phyloP scores from a whole-genome alignment of 2,329 filamentous ascomycete species.

The Cryphonectria radicalis region DNA sequence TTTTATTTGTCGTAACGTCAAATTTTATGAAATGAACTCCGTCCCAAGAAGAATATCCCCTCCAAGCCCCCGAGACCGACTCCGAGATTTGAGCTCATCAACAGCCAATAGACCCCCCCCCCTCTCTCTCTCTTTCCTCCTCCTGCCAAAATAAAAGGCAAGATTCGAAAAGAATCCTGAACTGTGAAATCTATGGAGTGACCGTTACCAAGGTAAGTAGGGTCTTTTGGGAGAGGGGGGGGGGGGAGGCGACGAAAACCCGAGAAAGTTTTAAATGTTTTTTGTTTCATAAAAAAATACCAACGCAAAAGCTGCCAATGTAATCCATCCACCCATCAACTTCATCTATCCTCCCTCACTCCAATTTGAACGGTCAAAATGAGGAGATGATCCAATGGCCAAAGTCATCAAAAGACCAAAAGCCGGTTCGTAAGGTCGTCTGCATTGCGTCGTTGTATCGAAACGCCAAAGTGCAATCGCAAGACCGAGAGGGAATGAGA shows the following conservation, averaged over 20 bases:
- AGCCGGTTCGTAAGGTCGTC: constrained; percentile 6
- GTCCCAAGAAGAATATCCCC: neutral
- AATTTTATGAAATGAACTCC: neutral
- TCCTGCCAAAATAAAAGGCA: neutral
- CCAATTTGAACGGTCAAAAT: neutral
- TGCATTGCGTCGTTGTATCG: neutral
- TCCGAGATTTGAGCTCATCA: neutral
- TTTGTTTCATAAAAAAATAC: neutral
- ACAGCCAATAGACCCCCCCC: neutral
- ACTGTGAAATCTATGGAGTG: neutral
- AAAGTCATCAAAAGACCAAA: constrained; percentile 10
- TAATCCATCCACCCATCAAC: neutral
- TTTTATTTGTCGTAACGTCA: neutral
- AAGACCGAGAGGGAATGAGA: neutral
- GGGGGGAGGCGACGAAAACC: neutral
- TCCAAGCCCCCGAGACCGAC: neutral
- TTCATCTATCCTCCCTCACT: neutral
- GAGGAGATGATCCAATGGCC: constrained; percentile 1
- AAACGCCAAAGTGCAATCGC: constrained; percentile 4
- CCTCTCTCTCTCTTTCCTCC: neutral
- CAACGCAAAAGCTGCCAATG: neutral
- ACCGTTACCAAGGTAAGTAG: neutral
- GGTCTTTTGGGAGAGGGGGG: no score
- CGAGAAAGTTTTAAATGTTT: neutral
- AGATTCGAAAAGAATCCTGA: neutral